Percentiles rank a stretch among this genome's conserved stretches.
Evolutionary conservation across 23 red algal genomes (phyloP).

Genomic region (Pyropia haitanensis): DNA sequence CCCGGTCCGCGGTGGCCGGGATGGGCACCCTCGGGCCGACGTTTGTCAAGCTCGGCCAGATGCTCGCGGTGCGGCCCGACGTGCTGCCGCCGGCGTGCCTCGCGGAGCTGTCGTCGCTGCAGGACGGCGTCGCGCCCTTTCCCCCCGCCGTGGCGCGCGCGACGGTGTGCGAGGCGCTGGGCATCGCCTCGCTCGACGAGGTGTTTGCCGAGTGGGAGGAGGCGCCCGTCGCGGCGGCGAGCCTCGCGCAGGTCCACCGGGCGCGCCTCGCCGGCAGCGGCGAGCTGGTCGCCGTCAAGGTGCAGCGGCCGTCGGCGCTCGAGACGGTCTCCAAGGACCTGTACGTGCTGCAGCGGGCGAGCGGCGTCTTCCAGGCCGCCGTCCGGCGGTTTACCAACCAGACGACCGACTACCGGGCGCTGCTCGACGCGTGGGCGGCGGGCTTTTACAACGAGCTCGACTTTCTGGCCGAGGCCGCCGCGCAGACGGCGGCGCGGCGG

Average conservation of each 20-base stretch:
- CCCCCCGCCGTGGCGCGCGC: not conserved
- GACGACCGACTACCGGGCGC: constrained; percentile 16
- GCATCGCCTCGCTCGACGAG: constrained; percentile 3
- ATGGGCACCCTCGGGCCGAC: constrained; percentile 32
- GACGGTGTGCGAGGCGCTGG: constrained; percentile 29
- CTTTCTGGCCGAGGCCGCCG: constrained; percentile 31
- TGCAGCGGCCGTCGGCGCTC: constrained; percentile 38
- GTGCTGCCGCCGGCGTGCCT: constrained; percentile 7
- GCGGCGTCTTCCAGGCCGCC: constrained; percentile 3
- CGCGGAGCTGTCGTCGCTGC: constrained; percentile 19
- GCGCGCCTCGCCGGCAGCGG: constrained; percentile 17
- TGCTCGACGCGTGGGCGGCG: constrained; percentile 21
- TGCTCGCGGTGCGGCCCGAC: constrained; percentile 44
- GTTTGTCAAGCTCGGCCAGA: constrained; percentile 55
- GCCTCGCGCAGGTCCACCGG: constrained; percentile 52
- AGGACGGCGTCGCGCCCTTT: constrained; percentile 38
- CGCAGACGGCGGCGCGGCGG: not conserved
- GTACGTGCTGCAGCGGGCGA: constrained; percentile 39
- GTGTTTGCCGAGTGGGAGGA: constrained; percentile 34
- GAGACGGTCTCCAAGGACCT: constrained; percentile 24
- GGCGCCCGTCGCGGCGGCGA: constrained; percentile 45
- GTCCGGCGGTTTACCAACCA: constrained; percentile 11
- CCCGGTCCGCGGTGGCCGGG: not conserved
- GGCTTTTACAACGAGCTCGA: constrained; percentile 43
- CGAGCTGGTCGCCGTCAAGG: constrained; percentile 47